These are phyloP conservation scores for Pseudofabraea citricarpa DNA, from an alignment of 2,329 filamentous ascomycete species.

Conservation along the genomic window DNA sequence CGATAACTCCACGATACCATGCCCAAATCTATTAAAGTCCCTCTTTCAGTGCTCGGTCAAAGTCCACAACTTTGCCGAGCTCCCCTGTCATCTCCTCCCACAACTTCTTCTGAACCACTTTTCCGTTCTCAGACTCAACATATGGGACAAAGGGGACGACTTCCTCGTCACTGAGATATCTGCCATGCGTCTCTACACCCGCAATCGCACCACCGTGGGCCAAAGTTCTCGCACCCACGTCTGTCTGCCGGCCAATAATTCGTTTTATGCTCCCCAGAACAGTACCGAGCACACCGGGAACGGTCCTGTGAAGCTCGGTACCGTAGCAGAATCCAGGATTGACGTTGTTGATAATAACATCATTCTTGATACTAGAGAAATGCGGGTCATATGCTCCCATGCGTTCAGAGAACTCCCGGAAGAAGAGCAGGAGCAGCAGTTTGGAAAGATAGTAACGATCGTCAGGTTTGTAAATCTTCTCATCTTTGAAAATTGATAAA, in stretches of 20 bases:
- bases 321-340: slow-evolving; percentile 31
- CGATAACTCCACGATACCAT: too few species aligned
- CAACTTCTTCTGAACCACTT: slow-evolving; percentile 28
- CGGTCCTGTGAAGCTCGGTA: slow-evolving; percentile 39
- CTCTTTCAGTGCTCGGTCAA: too few species aligned
- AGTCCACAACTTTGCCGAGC: too few species aligned
- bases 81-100: slow-evolving; percentile 35
- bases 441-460: slow-evolving; percentile 29
- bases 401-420: slow-evolving; percentile 33
- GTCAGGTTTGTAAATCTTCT: slow-evolving; percentile 12
- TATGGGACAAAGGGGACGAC: slow-evolving; percentile 36
- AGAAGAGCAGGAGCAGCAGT: slow-evolving; percentile 29
- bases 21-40: too few species aligned
- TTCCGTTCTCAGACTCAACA: too few species aligned
- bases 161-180: slow-evolving; percentile 43
- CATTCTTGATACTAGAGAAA: too few species aligned
- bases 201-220: slow-evolving; percentile 40
- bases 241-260: slow-evolving; percentile 26
- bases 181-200: slow-evolving; percentile 45
- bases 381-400: too few species aligned
- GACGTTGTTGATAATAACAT: slow-evolving; percentile 32
- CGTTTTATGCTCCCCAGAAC: too few species aligned
- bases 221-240: slow-evolving; percentile 40
- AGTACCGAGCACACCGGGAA: too few species aligned
- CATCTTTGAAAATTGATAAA: slow-evolving; percentile 29